These are phyloP conservation scores for Tuber brumale DNA, from an alignment of 495 filamentous ascomycete species.

Conservation along the genomic window DNA sequence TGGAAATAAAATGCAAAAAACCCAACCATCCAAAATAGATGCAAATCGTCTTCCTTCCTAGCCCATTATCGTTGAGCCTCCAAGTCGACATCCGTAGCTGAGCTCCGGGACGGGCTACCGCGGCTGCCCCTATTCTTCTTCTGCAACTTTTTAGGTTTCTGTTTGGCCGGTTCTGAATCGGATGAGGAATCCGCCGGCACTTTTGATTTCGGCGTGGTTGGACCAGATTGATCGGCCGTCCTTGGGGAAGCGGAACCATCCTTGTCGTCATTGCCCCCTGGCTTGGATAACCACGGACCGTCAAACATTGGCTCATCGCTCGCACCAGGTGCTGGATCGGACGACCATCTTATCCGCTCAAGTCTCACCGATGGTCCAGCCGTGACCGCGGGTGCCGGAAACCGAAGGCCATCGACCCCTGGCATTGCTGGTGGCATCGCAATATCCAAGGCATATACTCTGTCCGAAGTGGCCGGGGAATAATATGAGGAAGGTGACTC, in stretches of 20 bases:
- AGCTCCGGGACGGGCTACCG: neutral
- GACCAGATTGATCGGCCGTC: neutral
- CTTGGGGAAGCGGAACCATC: neutral
- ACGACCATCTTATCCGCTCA: constrained; percentile 6
- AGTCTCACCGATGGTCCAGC: constrained; percentile 1
- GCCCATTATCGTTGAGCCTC: constrained; percentile 13
- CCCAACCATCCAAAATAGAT: constrained; percentile 16
- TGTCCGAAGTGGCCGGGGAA: constrained; percentile 14
- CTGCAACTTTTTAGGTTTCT: constrained; percentile 24
- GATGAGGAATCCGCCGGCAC: constrained; percentile 5
- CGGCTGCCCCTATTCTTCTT: constrained; percentile 16
- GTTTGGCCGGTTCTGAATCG: constrained; percentile 13
- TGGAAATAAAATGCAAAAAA: constrained; percentile 27
- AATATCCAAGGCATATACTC: constrained; percentile 36
- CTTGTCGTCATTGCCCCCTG: constrained; percentile 1
- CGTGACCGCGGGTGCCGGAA: constrained; percentile 16
- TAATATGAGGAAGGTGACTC: constrained; percentile 17
- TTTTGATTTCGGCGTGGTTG: neutral
- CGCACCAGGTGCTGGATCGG: constrained; percentile 3
- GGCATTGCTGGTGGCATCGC: constrained; percentile 16
- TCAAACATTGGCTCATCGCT: constrained; percentile 1
- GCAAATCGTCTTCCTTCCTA: constrained; percentile 4
- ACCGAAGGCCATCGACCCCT: constrained; percentile 21
- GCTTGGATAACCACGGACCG: constrained; percentile 14
- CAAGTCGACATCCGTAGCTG: constrained; percentile 12